A percentile compares a stretch with the other conserved stretches of the same genome.
Conservation (phyloP, 179 eudicot species). For the Beta macrorhiza region DNA sequence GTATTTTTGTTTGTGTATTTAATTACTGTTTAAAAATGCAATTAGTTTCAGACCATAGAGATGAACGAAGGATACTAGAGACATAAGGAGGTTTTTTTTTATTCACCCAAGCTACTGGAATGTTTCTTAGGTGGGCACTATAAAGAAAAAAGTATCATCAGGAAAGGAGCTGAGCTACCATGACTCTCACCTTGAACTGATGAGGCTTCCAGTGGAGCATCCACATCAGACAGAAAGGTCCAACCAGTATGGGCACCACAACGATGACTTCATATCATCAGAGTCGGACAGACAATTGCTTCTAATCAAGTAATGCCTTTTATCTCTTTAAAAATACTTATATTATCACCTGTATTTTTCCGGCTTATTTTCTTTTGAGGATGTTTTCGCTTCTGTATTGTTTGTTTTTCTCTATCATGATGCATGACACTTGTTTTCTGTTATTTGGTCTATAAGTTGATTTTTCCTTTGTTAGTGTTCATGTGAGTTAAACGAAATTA, state of each 20-base stretch:
- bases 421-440: not conserved
- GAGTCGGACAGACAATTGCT: conserved; percentile 88
- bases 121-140: conserved; percentile 64
- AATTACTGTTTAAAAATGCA: not conserved
- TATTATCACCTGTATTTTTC: not conserved
- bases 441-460: not conserved
- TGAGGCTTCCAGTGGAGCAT: conserved; percentile 67
- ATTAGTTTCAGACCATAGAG: not conserved
- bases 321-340: not conserved
- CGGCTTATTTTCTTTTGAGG: not conserved
- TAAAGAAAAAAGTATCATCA: conserved; percentile 59
- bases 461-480: not conserved
- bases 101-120: conserved; percentile 18
- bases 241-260: conserved; percentile 52
- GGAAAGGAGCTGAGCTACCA: conserved; percentile 58
- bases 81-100: not conserved
- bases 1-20: not conserved
- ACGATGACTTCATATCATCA: conserved; percentile 76
- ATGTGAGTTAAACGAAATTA: not conserved
- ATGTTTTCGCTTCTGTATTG: not conserved
- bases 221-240: conserved; percentile 52
- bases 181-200: conserved; percentile 66
- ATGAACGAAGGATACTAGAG: not conserved
- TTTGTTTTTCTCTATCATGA: not conserved
- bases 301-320: conserved; percentile 57